Evolutionary conservation across 306 rosid species (phyloP).

Genomic region (Ziziphus jujuba): DNA sequence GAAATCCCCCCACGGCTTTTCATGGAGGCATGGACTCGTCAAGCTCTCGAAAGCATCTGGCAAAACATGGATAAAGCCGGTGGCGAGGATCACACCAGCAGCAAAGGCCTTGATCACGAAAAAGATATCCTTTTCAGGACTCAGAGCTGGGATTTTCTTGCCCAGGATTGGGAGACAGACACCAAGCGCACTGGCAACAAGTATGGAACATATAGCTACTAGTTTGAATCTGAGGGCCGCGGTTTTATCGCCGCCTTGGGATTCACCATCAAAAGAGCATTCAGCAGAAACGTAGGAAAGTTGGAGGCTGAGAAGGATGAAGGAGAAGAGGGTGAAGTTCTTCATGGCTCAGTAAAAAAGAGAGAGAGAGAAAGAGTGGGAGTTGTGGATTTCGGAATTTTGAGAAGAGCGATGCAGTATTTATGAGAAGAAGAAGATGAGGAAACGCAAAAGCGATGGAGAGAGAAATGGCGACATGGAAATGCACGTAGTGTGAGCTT

Average conservation of each 20-base stretch:
- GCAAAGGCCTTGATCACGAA: slow-evolving; percentile 62
- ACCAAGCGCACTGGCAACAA: slow-evolving; percentile 46
- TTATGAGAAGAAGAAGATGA: background rate
- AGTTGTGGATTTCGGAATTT: background rate
- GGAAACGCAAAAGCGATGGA: background rate
- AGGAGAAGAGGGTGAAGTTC: slow-evolving; percentile 12
- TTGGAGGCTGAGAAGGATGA: slow-evolving; percentile 22
- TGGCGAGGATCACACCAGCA: slow-evolving; percentile 70
- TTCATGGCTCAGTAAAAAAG: slow-evolving; percentile 19
- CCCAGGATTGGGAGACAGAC: slow-evolving; percentile 50
- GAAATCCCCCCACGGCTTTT: slow-evolving; percentile 57
- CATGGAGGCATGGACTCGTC: slow-evolving; percentile 44
- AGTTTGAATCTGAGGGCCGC: slow-evolving; percentile 45
- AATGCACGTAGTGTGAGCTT: background rate
- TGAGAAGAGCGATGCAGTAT: background rate
- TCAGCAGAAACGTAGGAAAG: slow-evolving; percentile 22
- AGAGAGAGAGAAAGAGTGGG: background rate
- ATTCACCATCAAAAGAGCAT: slow-evolving; percentile 23
- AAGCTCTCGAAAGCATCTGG: slow-evolving; percentile 59
- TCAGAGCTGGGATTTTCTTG: slow-evolving; percentile 27
- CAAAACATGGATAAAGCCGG: slow-evolving; percentile 64
- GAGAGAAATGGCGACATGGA: slow-evolving; percentile 18
- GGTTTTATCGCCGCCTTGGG: slow-evolving; percentile 13
- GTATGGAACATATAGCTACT: slow-evolving; percentile 43
- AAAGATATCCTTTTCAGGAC: slow-evolving; percentile 44